Base-by-base conservation (phyloP, 768 basidiomycete species). In the Agaricus subrufescens region DNA sequence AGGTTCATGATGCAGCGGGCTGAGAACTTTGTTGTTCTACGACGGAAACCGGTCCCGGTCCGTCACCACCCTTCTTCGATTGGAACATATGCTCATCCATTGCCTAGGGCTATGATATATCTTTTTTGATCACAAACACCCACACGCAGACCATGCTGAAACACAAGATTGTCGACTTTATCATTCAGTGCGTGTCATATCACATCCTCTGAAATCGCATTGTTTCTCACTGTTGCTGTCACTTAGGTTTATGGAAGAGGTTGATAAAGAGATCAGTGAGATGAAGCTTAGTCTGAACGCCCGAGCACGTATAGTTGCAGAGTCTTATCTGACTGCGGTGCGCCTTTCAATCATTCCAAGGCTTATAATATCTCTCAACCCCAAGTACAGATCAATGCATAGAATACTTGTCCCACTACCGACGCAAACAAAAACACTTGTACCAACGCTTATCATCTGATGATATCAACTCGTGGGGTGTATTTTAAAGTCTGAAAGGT, bases 141-240 rank as follows among this genome's bases (percentile, higher is more conserved):
- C 94, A 99, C 69, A 82, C 94, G 31, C 96, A 98, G 71, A 95
- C 92, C 9, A 98, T 99, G 97, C 79, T 98, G 62, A 99, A 98
- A 75, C 97, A 99, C 74, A 98, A 98, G 77, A 89, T 99, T 51
- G 97, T 99, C 38, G 97, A 99, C 74, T 99, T 99, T 72, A 97
- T 99, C 74, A 97, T 98, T 62, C 94, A 98, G 92, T 96, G 60
- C 47, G 86, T 74, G 10, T 12, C 19, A n/a, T 45, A 10, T 4
- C 19, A n/a, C 44, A 10, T 4, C 29, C 47, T 55, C 48, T 4
- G 14, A 50, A 27, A 25, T 64, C 39, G 43, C 39, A 30, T 39
- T 9, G 30, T 27, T 39, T 8, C 15, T 31, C 48, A 38, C 56
- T 61, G 38, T 63, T 27, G 42, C 14, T 38, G 38, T 38, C 4